phyloP scores from a whole-genome alignment of 1,139 yeast species.

The Hansenula sp. region DNA sequence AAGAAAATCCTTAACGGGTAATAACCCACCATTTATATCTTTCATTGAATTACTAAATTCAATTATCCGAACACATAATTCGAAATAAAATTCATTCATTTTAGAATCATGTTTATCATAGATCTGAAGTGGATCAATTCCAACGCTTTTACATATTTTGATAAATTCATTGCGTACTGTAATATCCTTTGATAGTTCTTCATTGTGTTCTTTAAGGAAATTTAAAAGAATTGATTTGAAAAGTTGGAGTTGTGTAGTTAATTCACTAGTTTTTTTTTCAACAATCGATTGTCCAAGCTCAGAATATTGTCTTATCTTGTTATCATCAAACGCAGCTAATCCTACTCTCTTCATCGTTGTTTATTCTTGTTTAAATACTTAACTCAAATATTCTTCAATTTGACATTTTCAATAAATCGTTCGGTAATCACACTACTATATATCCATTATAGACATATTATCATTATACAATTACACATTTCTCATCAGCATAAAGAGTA shows the following conservation, averaged over 20 bases:
- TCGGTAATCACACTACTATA: neutral
- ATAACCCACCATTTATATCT: conserved; percentile 20
- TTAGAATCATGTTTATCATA: conserved; percentile 12
- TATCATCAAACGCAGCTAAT: conserved; percentile 15
- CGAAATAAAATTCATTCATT: conserved; percentile 19
- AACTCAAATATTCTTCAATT: no score
- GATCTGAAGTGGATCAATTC: conserved; percentile 19
- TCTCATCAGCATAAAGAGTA: conserved; percentile 15
- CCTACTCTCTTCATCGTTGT: conserved; percentile 17
- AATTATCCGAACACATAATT: conserved; percentile 15
- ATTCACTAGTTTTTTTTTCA: conserved; percentile 12
- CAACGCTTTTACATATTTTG: conserved; percentile 15
- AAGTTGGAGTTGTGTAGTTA: conserved; percentile 15
- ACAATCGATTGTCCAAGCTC: conserved; percentile 15
- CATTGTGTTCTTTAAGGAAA: conserved; percentile 16
- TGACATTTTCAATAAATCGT: neutral
- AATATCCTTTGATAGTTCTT: conserved; percentile 12
- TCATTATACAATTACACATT: conserved; percentile 13
- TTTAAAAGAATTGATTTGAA: conserved; percentile 20
- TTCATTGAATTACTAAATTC: conserved; percentile 15
- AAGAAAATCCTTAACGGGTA: conserved; percentile 13
- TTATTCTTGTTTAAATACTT: no score
- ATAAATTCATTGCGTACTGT: conserved; percentile 14
- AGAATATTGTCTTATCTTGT: conserved; percentile 9
- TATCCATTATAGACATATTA: neutral